Base-by-base conservation (phyloP, 2,329 filamentous ascomycete genomes). In the Phialophora tarda region DNA sequence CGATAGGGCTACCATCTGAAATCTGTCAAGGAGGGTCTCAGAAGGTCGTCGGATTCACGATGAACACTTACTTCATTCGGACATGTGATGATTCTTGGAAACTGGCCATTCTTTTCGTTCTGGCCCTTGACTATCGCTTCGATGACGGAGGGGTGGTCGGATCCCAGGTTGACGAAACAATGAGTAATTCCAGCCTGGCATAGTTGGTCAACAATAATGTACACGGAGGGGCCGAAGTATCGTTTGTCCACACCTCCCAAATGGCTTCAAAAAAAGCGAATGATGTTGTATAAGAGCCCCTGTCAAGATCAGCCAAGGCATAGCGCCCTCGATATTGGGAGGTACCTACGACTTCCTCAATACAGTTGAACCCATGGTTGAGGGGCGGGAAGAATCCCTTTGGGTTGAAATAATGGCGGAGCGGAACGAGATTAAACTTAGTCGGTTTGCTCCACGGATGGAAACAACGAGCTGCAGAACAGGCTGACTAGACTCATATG, bases 1-100 rank as follows among this genome's bases (percentile, higher is more conserved):
- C 65, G 90, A 93, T 73, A 94, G 85, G 28, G 91, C 91, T 5
- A 93, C 91, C 90, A 93, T 93, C 88, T 92, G 70, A n/a, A 91
- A 70, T 66, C 17, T 47, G 56, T 26, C 28, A 24, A 32, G 32
- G 8, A 12, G 32, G 8, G 6, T 7, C 17, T 48, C 10, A 1
- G 28, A 28, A 28, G 28, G 47, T 7, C 55, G 30, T 28, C 34
- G 11, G 41, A 30, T 41, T 28, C 8, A 28, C 28, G 1, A 28
- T 28, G 28, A 28, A 28, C 32, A 68, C 73, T 69, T 80, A 90
- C 89, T 84, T 93, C 91, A 71, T 92, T 92, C 0, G 91, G 91
- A 74, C 90, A 93, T 24, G 91, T 93, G 64, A 93, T 89, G 68
- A 93, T 90, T 62, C 82, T 84, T 2, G 90, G 90, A 65, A 92